These are phyloP conservation scores for Solanum sparsipilum DNA, from an alignment of 257 asterid genomes.

Conservation along the genomic window DNA sequence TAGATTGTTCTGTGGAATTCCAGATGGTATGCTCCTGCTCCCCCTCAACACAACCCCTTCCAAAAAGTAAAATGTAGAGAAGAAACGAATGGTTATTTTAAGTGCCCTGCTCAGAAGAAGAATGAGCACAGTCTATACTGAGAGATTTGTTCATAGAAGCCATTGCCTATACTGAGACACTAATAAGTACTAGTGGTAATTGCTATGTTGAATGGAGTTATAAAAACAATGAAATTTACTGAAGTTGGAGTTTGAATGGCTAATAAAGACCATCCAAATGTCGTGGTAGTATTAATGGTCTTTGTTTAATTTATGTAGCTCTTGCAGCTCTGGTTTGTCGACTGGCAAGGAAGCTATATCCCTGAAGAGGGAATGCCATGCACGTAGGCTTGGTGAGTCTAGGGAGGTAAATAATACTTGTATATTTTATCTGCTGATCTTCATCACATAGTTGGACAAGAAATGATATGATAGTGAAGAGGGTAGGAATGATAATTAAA, in stretches of 20 bases:
- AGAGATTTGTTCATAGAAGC: neutral
- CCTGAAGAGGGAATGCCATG: conserved; percentile 43
- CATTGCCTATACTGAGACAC: neutral
- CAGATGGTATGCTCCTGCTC: neutral
- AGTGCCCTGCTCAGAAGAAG: neutral
- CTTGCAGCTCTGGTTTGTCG: conserved; percentile 55
- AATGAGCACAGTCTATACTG: neutral
- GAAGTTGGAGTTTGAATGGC: neutral
- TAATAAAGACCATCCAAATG: neutral
- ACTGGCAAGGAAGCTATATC: conserved; percentile 56
- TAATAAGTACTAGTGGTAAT: neutral
- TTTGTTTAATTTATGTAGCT: conserved; percentile 27
- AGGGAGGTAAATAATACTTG: neutral
- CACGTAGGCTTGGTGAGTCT: conserved; percentile 60
- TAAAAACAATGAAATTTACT: neutral
- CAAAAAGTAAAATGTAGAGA: neutral
- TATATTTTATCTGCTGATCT: neutral
- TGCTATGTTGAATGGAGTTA: neutral
- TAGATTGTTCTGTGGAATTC: neutral
- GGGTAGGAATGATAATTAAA: neutral
- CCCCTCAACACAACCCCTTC: neutral
- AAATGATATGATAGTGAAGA: neutral
- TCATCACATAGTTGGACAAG: neutral
- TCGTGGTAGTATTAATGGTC: neutral
- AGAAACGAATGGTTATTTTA: neutral